Evolutionary conservation across 352 stramenopile species (phyloP), one percentile per base, ranked within the genome.

Genomic region (Pythium coloratum): DNA sequence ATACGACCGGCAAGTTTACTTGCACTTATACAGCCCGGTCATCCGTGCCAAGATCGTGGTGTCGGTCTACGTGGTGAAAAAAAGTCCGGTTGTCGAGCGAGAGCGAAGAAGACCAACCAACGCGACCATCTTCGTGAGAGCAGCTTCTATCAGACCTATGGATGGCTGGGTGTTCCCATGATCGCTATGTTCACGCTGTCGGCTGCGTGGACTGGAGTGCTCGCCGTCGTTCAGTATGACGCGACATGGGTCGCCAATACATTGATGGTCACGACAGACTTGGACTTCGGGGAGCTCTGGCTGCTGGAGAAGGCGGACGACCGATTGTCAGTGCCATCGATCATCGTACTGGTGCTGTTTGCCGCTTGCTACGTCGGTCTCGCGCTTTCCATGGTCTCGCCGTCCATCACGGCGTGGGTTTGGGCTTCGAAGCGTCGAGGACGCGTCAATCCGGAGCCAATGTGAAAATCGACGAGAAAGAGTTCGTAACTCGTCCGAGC

Each of bases 261-360:
- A 3, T 28, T 72, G 20, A 75, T 69, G 64, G 30, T 50, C 26
- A 75, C 69, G 0, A 1, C 2, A 0, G 20, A 58, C 0, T 40
- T 67, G 16, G 64, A 75, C 51, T 18, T 61, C 34, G 64, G 59
- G 7, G 55, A 75, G 20, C 72, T 72, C 33, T 75, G 69, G 69
- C 33, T 75, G 2, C 36, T 70, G 2, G n/a, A 36, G 1, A 26
- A 57, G 33, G 33, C 69, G 3, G 40, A 60, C 0, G 5, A 18
- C 3, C 6, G 10, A 3, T 50, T 64, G 2, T 8, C 24, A 1
- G 14, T 61, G 8, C 13, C 60, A 3, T 47, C 69, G 14, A 47
- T 33, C 3, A 1, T 62, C 14, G 12, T 62, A 18, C 59, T 72
- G 2, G 24, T 36, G 5, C 6, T 63, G 6, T 70, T 71, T 55